Base-by-base conservation (phyloP, 768 basidiomycete genomes). In the Termitomyces sp. region DNA sequence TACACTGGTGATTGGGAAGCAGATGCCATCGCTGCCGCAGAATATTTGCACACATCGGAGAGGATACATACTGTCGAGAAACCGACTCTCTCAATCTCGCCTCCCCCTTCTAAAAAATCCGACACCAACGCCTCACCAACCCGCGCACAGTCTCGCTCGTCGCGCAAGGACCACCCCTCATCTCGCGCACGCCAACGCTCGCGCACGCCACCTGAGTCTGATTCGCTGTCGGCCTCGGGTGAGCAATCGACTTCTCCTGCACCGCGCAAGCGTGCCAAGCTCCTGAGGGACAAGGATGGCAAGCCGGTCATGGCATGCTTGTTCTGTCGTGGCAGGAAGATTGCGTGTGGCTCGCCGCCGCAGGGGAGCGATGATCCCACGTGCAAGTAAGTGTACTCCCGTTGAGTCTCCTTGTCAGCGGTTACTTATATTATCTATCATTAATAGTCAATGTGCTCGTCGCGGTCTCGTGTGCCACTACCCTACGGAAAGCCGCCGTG, bases 241-340 rank as follows among this genome's bases (percentile, higher is more conserved):
- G 44, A 46, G 18, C 18, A 30, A 20, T 14, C 32, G 27, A 33
- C 26, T 2, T 18, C 20, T 5, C 4, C 32, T 33, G 36, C 33
- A 9, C 56, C 34, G 24, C 59, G 45, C 30, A 61, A 60, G 50
- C 46, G 55, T 40, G 33, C 42, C 24, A 60, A 55, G 36, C 54
- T 45, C 9, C 13, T 50, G 5, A 53, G 58, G 27, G 50, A 55
- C 20, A 51, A 58, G 22, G 51, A 58, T 22, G 52, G 59, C 3
- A 81, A 81, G 59, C 80, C 79, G 13, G 68, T 74, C 2, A 67
- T 82, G 30, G 81, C 81, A 0, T 82, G 80, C 56, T 65, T 79
- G 3, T 82, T 82, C 63, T 82, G 80, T 44, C 71, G 80, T 13
- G 76, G 77, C 4, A 70, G 81, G 13, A 82, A 83, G 68, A 82